Base-by-base conservation (phyloP, 2,329 filamentous ascomycete species). In the Trichophyton verrucosum region DNA sequence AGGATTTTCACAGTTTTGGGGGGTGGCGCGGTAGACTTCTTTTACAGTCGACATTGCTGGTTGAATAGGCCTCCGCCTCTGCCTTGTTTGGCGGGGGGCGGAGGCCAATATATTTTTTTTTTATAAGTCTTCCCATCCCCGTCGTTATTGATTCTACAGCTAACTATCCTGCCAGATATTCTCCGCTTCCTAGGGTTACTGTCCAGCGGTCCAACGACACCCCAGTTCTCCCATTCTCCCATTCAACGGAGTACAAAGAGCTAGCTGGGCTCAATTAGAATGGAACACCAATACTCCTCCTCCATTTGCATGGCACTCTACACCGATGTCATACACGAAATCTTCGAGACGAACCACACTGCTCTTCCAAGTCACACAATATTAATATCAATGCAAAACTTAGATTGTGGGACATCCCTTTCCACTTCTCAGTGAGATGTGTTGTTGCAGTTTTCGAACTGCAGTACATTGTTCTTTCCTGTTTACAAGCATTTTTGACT, bases 51-150 rank as follows among this genome's bases (percentile, higher is more conserved):
- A 13, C 22, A 27, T 57, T 38, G 55, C 33, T 22, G 33, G 33
- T 57, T 40, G n/a, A 30, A 42, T 38, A 40, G 30, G 30, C n/a
- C 38, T 57, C 36, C 57, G 20, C n/a, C 47, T n/a, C 62, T 68
- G 66, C 66, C 64, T 49, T 36, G 63, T 61, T 59, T 30, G 27
- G 62, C 20, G 20, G 42, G 64, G 66, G 67, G 65, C 65, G 63
- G 67, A 70, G 68, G 65, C 57, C 62, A 57, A 61, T 66, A 61
- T 66, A 30, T 51, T 65, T 73, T 73, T 73, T 73, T 53, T 70
- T 70, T 72, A 75, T 75, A 75, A 73, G 73, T 75, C 27, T 44
- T 61, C 67, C 67, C 9, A 17, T 60, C 60, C 30, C 5, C 2
- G 40, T 3, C 51, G 56, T 62, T 40, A n/a, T 60, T 44, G 64